Base-by-base conservation (phyloP, 352 stramenopile species). In the Globisporangium barbulae region DNA sequence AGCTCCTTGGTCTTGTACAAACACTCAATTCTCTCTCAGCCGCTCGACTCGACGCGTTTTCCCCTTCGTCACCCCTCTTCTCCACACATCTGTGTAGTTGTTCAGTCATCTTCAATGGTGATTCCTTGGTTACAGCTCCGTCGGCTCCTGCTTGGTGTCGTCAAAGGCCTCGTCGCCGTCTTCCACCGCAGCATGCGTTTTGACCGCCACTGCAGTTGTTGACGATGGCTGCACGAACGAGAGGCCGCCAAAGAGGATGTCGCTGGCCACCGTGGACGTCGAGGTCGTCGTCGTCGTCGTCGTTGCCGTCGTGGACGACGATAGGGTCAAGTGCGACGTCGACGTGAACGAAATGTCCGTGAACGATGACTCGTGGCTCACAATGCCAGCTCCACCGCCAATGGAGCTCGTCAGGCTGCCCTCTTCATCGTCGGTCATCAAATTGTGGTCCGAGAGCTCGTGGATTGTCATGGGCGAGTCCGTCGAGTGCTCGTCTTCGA, bases 401-500 rank as follows among this genome's bases (percentile, higher is more conserved):
- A 67, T 21, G n/a, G 59, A 59, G 33, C 22, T 28, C 22, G 45
- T 49, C n/a, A 21, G 35, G 12, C 54, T 62, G 30, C 35, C 25
- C n/a, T 61, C 54, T 21, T 67, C 64, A 19, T 67, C 64, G 21
- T 65, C 63, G 9, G 57, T 65, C 13, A 15, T 30, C 10, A 59
- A 10, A 41, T 59, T 69, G 62, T 73, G 70, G 61, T 81, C 68
- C 8, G 69, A 75, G n/a, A 85, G 58, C 64, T 86, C 73, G 53
- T 79, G 62, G 58, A 86, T 83, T 19, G 75, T 81, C 78, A 86
- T 86, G 31, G 71, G 78, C 44, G 59, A 65, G 53, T 70, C 64
- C 6, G 59, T 67, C 42, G 53, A 67, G 44, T 64, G 59, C 59
- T 67, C 64, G 25, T 67, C 61, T 25, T 57, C 53, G 30, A 62